Evolutionary conservation across 2,329 filamentous ascomycete species (phyloP).

Genomic region (Pseudocercospora vitis): DNA sequence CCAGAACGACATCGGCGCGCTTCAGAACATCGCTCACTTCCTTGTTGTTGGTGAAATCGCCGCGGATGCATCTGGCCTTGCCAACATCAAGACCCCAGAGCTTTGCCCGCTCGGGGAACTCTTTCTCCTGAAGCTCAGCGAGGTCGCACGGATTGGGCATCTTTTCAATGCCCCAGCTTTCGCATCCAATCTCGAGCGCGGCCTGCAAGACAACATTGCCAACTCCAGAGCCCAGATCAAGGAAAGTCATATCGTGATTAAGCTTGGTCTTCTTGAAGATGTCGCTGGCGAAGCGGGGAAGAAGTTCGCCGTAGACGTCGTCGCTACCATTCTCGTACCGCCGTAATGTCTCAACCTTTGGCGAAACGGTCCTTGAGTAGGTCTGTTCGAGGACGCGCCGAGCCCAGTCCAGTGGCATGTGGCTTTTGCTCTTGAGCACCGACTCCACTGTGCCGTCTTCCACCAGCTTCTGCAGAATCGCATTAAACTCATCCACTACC

Average conservation of each 20-base stretch:
- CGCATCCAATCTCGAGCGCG: constrained; percentile 87
- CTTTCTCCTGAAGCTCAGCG: constrained; percentile 74
- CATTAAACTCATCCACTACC: constrained; percentile 76
- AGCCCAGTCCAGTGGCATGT: constrained; percentile 70
- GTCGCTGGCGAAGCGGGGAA: constrained; percentile 77
- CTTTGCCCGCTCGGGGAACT: constrained; percentile 80
- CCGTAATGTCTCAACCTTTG: constrained; percentile 76
- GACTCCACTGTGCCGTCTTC: constrained; percentile 69
- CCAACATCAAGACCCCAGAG: constrained; percentile 87
- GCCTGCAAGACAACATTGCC: constrained; percentile 95
- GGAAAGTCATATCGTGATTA: constrained; percentile 80
- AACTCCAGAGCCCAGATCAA: constrained; percentile 93
- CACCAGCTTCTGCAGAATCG: constrained; percentile 63
- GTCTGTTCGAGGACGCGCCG: constrained; percentile 70
- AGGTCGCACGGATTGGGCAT: constrained; percentile 87
- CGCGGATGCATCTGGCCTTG: constrained; percentile 73
- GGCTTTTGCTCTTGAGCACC: constrained; percentile 68
- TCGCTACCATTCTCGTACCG: constrained; percentile 88
- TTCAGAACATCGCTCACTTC: constrained; percentile 72
- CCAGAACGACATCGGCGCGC: constrained; percentile 88
- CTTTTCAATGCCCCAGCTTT: constrained; percentile 95
- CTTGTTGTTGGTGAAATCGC: constrained; percentile 76
- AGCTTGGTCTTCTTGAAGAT: constrained; percentile 78
- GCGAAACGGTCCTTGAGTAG: constrained; percentile 89
- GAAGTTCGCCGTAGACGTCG: constrained; percentile 91